Evolutionary conservation across 345 rosid species (phyloP).

Genomic region (Adansonia digitata): DNA sequence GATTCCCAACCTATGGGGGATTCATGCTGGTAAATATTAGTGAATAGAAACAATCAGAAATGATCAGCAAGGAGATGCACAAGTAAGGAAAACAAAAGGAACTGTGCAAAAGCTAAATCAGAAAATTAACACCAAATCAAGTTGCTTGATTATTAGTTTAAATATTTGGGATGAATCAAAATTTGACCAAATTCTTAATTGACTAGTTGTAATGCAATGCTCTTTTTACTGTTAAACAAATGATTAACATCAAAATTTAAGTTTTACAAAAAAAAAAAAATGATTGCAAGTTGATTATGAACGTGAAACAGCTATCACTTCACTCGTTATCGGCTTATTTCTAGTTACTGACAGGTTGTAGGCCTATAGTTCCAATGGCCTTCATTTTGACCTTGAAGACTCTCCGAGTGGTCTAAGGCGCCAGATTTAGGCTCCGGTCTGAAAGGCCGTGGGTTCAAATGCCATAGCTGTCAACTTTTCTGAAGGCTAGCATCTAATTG

Average conservation of each 20-base stretch:
- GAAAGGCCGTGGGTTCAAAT: conserved; percentile 99
- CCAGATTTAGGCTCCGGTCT: conserved; percentile 99
- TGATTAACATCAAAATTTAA: no score
- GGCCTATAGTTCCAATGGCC: no score
- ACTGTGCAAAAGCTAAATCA: not conserved
- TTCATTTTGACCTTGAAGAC: no score
- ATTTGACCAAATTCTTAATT: not conserved
- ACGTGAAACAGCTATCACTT: not conserved
- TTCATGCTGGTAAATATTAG: not conserved
- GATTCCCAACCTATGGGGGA: not conserved
- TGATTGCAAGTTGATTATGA: conserved; percentile 4
- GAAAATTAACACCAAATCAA: not conserved
- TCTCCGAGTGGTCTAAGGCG: conserved; percentile 99
- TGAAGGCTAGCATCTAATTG: no score
- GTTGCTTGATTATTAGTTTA: not conserved
- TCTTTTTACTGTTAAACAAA: no score
- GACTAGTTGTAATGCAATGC: no score
- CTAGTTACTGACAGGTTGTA: not conserved
- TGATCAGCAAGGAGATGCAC: not conserved
- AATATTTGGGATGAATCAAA: not conserved
- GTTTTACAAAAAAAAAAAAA: not conserved
- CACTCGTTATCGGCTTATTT: not conserved
- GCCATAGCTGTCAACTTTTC: conserved; percentile 81
- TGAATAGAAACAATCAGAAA: not conserved
- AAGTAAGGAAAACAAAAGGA: not conserved